These are phyloP conservation scores for Closterium sp. DNA, from an alignment of 139 green algal genomes.

Conservation along the genomic window DNA sequence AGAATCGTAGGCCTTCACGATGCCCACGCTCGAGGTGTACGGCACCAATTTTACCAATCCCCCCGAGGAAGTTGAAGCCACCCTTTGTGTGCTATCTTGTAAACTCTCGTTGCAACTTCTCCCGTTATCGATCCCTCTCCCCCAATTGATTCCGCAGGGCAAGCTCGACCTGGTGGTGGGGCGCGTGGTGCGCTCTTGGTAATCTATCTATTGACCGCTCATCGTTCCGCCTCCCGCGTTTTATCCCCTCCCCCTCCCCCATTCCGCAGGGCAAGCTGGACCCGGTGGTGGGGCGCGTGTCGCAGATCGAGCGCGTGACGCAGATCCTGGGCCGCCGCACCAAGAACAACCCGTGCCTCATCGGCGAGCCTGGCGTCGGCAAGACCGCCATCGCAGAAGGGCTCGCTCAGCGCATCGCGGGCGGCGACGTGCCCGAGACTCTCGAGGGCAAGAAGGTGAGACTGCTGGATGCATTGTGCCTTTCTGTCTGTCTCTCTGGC, in stretches of 20 bases:
- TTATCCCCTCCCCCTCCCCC: too few species aligned
- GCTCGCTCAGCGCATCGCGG: constrained; percentile 90
- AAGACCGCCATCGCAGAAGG: constrained; percentile 98
- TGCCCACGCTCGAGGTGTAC: too few species aligned
- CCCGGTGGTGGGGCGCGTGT: constrained; percentile 88
- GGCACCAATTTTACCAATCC: too few species aligned
- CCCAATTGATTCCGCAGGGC: constrained; percentile 62
- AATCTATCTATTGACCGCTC: neutral
- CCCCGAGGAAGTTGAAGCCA: too few species aligned
- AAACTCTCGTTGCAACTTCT: neutral
- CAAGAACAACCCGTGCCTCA: constrained; percentile 99
- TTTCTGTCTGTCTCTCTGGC: too few species aligned
- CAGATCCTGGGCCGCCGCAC: constrained; percentile 97
- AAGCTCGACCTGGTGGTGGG: constrained; percentile 97
- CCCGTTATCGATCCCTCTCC: neutral
- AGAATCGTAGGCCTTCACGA: too few species aligned
- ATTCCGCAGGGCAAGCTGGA: constrained; percentile 90
- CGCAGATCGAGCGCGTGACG: constrained; percentile 97
- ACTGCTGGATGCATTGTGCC: neutral
- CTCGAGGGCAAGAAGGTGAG: constrained; percentile 97
- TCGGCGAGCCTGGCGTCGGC: constrained; percentile 96
- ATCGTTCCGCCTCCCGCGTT: too few species aligned
- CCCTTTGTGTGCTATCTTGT: neutral
- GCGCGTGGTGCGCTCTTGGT: constrained; percentile 49
- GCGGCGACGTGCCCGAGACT: constrained; percentile 93